Percentiles rank a stretch among this genome's conserved stretches.
These are phyloP conservation scores for Carex pumila DNA, from an alignment of 176 grass and related monocot genomes.

Conservation along the genomic window DNA sequence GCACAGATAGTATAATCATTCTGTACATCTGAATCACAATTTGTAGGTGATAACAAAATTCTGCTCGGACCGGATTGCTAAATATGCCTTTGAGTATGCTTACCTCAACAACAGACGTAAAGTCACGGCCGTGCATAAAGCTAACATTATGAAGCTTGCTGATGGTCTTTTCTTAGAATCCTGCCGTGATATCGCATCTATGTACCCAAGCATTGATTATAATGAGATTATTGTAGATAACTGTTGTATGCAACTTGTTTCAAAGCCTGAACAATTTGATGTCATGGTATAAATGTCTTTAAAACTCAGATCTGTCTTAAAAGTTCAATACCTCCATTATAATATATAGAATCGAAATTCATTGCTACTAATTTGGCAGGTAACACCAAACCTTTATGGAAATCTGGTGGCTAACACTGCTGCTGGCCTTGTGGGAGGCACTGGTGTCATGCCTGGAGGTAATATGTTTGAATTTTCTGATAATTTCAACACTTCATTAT, in stretches of 20 bases:
- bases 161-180: conserved; percentile 94
- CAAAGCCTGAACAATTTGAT: conserved; percentile 35
- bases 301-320: background rate
- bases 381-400: conserved; percentile 98
- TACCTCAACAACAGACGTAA: conserved; percentile 95
- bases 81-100: conserved; percentile 97
- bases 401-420: conserved; percentile 90
- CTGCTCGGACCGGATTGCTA: conserved; percentile 85
- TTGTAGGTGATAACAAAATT: conserved; percentile 91
- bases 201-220: conserved; percentile 33
- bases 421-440: conserved; percentile 87
- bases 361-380: conserved; percentile 29
- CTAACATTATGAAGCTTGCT: conserved; percentile 96
- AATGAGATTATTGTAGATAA: conserved; percentile 47
- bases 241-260: conserved; percentile 47
- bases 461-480: conserved; percentile 4
- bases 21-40: background rate
- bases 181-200: conserved; percentile 30
- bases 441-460: conserved; percentile 98
- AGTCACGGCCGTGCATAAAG: conserved; percentile 94
- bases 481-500: background rate
- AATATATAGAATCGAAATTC: background rate
- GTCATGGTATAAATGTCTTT: conserved; percentile 19
- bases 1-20: background rate
- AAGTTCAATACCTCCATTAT: background rate